Base-by-base conservation (phyloP, 805 yeast species). In the Candida caryicola region DNA sequence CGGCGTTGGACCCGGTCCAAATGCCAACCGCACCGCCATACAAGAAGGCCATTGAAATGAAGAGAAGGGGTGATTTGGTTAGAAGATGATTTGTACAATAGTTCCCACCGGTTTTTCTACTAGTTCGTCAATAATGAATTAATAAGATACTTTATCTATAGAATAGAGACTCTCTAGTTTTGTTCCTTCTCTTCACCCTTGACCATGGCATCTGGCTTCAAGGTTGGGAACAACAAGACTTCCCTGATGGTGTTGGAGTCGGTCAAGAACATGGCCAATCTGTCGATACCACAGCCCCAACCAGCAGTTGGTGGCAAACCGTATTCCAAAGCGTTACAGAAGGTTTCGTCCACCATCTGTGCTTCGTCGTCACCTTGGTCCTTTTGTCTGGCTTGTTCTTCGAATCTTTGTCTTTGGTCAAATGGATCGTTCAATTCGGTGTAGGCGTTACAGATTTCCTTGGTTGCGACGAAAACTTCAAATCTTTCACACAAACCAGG, bases 221-320 rank as follows among this genome's bases (percentile, higher is more conserved):
- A 87, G 46, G 98, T 90, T 67, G 99, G 99, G 95, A 91, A 91
- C 66, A 93, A 73, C 54, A 91, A 76, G 34, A 91, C 98, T 74
- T 91, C 99, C 82, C 96, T 88, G 60, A 91, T 91, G 52, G 96
- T 86, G 75, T 89, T 85, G 42, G 96, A 86, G 69, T 93, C 81
- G 46, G 98, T 93, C 73, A 93, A 79, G 76, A 93, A 93, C 99
- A 91, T 91, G 60, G 96, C 89, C 60, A 91, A 65, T 76, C 99
- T 85, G 71, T 91, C 99, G 53, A 91, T 90, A 78, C 99, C 99
- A 72, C 95, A 84, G 55, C 99, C 99, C 98, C 98, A 91, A 54
- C 99, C 99, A 66, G 95, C 98, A 54, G 98, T 93, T 57, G 99
- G 99, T 44, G 99, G 99, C 59, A 91, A 78, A 69, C 98, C 99